These are phyloP conservation scores for Phylloporus sp. DNA, from an alignment of 768 basidiomycete genomes.

Conservation along the genomic window DNA sequence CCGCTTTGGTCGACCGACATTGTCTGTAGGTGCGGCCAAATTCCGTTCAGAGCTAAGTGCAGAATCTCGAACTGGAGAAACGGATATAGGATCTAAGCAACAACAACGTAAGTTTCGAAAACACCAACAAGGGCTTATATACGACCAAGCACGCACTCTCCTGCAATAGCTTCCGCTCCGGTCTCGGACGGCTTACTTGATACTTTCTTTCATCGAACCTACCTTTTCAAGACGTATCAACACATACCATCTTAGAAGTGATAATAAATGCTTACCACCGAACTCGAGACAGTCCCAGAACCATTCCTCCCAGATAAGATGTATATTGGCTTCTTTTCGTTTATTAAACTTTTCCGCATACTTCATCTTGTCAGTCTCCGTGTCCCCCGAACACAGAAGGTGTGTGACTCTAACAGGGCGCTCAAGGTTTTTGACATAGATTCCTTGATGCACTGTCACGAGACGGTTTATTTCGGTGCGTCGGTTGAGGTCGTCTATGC, in stretches of 20 bases:
- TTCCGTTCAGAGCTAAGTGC: slow-evolving; percentile 11
- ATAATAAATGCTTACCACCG: slow-evolving; percentile 43
- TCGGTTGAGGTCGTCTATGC: slow-evolving; percentile 57
- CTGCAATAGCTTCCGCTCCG: slow-evolving; percentile 43
- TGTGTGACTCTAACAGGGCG: slow-evolving; percentile 82
- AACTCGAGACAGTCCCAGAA: slow-evolving; percentile 88
- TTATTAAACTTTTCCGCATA: slow-evolving; percentile 74
- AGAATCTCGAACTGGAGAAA: slow-evolving; percentile 14
- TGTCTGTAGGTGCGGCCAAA: slow-evolving; percentile 10
- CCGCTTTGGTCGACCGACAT: slow-evolving; percentile 18
- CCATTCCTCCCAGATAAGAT: slow-evolving; percentile 94
- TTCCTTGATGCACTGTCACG: slow-evolving; percentile 58
- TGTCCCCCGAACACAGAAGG: slow-evolving; percentile 68
- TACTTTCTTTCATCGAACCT: slow-evolving; percentile 64
- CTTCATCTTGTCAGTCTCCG: slow-evolving; percentile 69
- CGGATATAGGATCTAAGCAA: slow-evolving; percentile 10
- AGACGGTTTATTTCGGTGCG: slow-evolving; percentile 63
- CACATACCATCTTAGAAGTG: background rate
- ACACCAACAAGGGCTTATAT: background rate
- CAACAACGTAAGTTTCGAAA: background rate
- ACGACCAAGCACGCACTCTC: slow-evolving; percentile 15
- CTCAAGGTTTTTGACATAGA: slow-evolving; percentile 71
- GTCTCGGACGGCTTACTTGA: slow-evolving; percentile 54
- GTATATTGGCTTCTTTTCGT: slow-evolving; percentile 66
- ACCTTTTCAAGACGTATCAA: slow-evolving; percentile 34